These are phyloP conservation scores for Cicer pinnatifidum DNA, from an alignment of 306 rosid species.

Conservation along the genomic window DNA sequence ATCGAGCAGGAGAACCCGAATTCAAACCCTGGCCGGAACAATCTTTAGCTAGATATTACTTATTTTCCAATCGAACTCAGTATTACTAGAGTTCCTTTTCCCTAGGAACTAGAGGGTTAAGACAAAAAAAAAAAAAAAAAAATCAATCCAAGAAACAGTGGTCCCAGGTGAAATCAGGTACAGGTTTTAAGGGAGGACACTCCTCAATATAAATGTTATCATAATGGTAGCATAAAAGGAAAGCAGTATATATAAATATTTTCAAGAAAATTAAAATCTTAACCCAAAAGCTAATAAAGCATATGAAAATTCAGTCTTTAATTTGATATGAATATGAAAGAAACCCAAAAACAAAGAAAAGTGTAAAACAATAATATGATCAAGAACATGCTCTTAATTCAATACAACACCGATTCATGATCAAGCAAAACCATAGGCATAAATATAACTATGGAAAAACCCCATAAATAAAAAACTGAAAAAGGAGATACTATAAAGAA, in stretches of 20 bases:
- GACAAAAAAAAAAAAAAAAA: neutral
- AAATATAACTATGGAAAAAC: neutral
- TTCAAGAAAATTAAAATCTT: neutral
- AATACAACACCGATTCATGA: slow-evolving; percentile 3
- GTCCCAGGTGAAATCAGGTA: slow-evolving; percentile 40
- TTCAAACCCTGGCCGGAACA: too few species aligned
- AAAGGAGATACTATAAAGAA: neutral
- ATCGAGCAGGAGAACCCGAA: too few species aligned
- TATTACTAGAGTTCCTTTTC: too few species aligned
- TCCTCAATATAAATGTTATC: slow-evolving; percentile 31
- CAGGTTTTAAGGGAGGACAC: neutral
- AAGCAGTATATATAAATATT: slow-evolving; percentile 35
- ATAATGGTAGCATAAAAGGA: slow-evolving; percentile 35
- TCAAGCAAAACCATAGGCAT: neutral
- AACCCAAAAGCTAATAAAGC: slow-evolving; percentile 15
- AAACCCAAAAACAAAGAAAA: slow-evolving; percentile 7
- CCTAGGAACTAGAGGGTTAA: too few species aligned
- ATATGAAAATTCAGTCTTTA: neutral
- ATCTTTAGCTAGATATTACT: too few species aligned
- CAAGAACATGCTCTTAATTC: slow-evolving; percentile 13
- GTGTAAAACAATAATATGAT: neutral
- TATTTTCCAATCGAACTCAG: too few species aligned
- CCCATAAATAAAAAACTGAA: neutral
- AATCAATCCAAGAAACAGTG: slow-evolving; percentile 33
- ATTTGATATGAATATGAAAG: slow-evolving; percentile 6